A percentile compares a stretch with the other conserved stretches of the same genome.
Evolutionary conservation across 2,329 filamentous ascomycete genomes (phyloP).

Genomic region (Capronia coronata): DNA sequence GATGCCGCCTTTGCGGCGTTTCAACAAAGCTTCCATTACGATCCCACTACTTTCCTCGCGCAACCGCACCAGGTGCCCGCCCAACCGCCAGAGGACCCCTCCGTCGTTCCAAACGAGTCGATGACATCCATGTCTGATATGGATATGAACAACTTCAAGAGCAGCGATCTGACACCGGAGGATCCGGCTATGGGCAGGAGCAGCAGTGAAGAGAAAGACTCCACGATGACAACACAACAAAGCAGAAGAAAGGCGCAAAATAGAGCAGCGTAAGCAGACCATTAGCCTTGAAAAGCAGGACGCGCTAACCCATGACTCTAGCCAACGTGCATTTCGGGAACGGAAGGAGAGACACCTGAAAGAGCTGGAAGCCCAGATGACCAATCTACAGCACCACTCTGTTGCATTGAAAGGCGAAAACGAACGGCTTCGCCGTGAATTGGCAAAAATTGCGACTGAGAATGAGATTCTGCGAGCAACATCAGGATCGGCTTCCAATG

Average conservation of each 20-base stretch:
- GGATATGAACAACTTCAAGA: conserved; percentile 32
- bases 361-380: conserved; percentile 82
- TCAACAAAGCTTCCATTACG: conserved; percentile 37
- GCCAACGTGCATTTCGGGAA: conserved; percentile 92
- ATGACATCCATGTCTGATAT: conserved; percentile 30
- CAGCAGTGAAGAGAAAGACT: conserved; percentile 51
- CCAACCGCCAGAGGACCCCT: conserved; percentile 31
- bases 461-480: conserved; percentile 89
- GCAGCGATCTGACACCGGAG: conserved; percentile 30
- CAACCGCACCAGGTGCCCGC: conserved; percentile 17
- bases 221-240: conserved; percentile 46
- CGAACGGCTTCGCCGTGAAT: conserved; percentile 73
- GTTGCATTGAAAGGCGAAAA: conserved; percentile 72
- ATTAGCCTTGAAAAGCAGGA: background rate
- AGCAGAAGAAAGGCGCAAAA: conserved; percentile 65
- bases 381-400: conserved; percentile 66
- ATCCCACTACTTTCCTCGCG: conserved; percentile 32
- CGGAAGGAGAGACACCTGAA: conserved; percentile 92
- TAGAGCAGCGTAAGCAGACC: conserved; percentile 57
- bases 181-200: conserved; percentile 32
- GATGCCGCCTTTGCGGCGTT: conserved; percentile 35
- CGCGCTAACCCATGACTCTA: conserved; percentile 35
- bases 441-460: conserved; percentile 79
- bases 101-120: conserved; percentile 32
- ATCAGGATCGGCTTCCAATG: conserved; percentile 37